Evolutionary conservation across 257 asterid species (phyloP).

Genomic region (Solanum virginianum): DNA sequence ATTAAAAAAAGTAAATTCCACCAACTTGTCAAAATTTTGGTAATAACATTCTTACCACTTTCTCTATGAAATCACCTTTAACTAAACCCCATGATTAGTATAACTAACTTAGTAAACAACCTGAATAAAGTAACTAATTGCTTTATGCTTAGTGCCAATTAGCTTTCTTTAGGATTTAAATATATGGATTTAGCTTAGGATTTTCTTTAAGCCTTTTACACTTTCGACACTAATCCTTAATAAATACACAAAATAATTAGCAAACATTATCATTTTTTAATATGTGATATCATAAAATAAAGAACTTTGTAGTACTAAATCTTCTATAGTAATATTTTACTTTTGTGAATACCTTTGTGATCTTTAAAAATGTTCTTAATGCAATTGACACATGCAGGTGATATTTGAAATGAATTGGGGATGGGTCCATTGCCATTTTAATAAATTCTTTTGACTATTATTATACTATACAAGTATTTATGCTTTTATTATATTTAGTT

Average conservation of each 20-base stretch:
- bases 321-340: neutral
- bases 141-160: neutral
- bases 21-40: neutral
- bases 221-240: neutral
- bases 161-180: neutral
- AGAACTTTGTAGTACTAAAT: neutral
- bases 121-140: neutral
- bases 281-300: neutral
- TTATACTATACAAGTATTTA: neutral
- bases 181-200: neutral
- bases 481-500: neutral
- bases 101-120: constrained; percentile 3
- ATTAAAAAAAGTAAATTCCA: neutral
- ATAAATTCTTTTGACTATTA: neutral
- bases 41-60: neutral
- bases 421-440: neutral
- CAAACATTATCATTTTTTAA: neutral
- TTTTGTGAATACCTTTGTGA: neutral
- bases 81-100: neutral
- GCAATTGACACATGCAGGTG: neutral
- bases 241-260: neutral
- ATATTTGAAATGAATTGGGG: neutral
- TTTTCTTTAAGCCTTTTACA: neutral
- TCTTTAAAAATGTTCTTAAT: neutral
- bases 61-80: neutral